These are phyloP conservation scores for Pyricularia sp. DNA, from an alignment of 2,329 filamentous ascomycete genomes.

Conservation along the genomic window DNA sequence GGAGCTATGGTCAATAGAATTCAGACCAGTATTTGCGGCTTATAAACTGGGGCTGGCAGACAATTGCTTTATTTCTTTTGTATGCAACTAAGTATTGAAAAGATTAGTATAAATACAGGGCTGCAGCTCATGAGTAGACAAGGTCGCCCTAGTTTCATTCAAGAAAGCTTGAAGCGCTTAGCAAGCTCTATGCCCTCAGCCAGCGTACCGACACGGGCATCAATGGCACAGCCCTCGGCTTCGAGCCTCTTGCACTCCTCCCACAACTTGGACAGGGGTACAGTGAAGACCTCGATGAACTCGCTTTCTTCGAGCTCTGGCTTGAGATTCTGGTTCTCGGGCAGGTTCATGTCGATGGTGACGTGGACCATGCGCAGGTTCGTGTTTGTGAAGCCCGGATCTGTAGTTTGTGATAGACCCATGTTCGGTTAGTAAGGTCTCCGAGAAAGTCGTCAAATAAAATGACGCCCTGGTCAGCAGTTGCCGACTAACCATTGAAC, in stretches of 20 bases:
- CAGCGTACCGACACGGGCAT: slow-evolving; percentile 63
- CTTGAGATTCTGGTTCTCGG: slow-evolving; percentile 56
- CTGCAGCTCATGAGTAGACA: neutral
- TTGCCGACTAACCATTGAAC: slow-evolving; percentile 36
- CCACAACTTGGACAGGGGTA: slow-evolving; percentile 52
- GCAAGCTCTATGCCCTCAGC: slow-evolving; percentile 68
- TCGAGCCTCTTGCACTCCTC: slow-evolving; percentile 54
- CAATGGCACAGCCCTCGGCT: slow-evolving; percentile 60
- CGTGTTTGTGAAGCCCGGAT: slow-evolving; percentile 54
- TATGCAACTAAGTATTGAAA: neutral
- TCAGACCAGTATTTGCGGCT: neutral
- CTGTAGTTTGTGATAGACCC: slow-evolving; percentile 13
- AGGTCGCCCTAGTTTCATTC: too few species aligned
- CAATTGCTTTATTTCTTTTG: neutral
- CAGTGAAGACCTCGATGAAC: slow-evolving; percentile 68
- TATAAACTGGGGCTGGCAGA: neutral
- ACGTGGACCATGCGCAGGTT: slow-evolving; percentile 61
- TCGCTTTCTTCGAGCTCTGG: slow-evolving; percentile 66
- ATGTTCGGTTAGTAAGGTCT: neutral
- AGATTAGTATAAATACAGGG: neutral
- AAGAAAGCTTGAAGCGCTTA: slow-evolving; percentile 31
- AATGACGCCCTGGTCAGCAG: neutral
- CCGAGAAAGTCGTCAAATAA: neutral
- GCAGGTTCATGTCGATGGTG: slow-evolving; percentile 52
- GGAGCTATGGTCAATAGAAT: neutral